phyloP scores from a whole-genome alignment of 2,329 filamentous ascomycete species.

The Microsporum canis region DNA sequence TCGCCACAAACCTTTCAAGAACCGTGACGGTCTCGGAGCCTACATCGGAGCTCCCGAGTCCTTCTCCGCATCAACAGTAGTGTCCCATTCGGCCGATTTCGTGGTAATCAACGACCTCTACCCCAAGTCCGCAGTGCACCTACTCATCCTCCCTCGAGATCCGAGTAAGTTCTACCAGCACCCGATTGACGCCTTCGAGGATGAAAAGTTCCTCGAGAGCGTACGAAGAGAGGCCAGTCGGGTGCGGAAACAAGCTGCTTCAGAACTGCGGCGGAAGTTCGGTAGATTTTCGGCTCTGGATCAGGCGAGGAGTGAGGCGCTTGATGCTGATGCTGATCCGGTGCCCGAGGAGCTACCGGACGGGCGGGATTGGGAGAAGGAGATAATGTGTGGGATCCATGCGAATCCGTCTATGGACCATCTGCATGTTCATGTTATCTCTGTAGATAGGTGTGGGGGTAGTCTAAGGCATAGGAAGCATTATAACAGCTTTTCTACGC shows the following conservation, averaged over 20 bases:
- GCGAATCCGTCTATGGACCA: constrained; percentile 85
- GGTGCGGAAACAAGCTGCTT: constrained; percentile 55
- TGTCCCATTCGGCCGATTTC: constrained; percentile 57
- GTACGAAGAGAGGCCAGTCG: constrained; percentile 51
- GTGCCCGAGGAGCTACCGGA: constrained; percentile 44
- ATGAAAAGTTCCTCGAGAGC: constrained; percentile 54
- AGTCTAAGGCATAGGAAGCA: constrained; percentile 70
- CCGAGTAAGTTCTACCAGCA: constrained; percentile 50
- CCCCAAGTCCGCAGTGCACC: constrained; percentile 75
- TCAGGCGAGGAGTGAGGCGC: constrained; percentile 49
- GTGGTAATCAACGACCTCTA: constrained; percentile 73
- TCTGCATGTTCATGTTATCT: constrained; percentile 79
- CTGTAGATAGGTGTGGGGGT: constrained; percentile 62
- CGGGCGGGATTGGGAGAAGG: constrained; percentile 66
- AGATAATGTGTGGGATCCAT: constrained; percentile 71
- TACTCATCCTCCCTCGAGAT: constrained; percentile 75
- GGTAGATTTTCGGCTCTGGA: constrained; percentile 55
- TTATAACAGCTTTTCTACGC: constrained; percentile 82
- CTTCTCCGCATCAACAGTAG: constrained; percentile 48
- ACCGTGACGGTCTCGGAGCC: constrained; percentile 51
- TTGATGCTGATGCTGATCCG: constrained; percentile 48
- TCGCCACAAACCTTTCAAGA: constrained; percentile 27
- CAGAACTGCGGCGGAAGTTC: constrained; percentile 60
- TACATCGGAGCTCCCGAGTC: constrained; percentile 56
- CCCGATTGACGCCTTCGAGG: constrained; percentile 66